phyloP scores from a whole-genome alignment of 768 basidiomycete species.

The Lactifluus volemus region DNA sequence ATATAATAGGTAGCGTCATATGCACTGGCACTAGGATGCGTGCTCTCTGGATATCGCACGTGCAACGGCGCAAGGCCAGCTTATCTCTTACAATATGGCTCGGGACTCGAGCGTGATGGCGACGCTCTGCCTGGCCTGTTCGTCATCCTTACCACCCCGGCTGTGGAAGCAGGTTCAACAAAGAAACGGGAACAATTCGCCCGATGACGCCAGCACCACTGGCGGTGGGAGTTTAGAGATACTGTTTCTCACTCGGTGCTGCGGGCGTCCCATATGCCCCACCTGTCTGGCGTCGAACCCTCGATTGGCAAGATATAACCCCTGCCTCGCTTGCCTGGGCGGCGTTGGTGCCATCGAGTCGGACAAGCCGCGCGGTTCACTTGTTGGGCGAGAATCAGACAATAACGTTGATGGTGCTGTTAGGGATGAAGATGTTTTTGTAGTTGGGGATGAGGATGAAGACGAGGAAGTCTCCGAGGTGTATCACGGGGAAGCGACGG shows the following conservation, averaged over 20 bases:
- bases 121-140: constrained; percentile 51
- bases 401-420: constrained; percentile 45
- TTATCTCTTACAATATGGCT: not conserved
- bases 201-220: not conserved
- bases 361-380: constrained; percentile 7
- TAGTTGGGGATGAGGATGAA: constrained; percentile 52
- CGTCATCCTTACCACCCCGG: constrained; percentile 44
- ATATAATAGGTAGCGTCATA: no score
- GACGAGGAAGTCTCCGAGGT: constrained; percentile 23
- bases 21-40: no score
- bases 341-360: constrained; percentile 38
- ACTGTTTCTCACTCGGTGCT: constrained; percentile 53
- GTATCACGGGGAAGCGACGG: not conserved
- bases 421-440: constrained; percentile 54
- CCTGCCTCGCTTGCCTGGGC: constrained; percentile 60
- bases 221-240: constrained; percentile 16
- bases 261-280: constrained; percentile 55
- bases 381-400: not conserved
- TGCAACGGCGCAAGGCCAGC: no score
- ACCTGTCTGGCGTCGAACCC: constrained; percentile 51
- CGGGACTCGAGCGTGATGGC: not conserved
- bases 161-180: constrained; percentile 5
- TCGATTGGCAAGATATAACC: constrained; percentile 57
- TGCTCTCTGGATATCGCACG: no score
- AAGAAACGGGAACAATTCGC: not conserved